Conservation (phyloP, 257 asterid genomes). For the Parsonsia alboflavescens region DNA sequence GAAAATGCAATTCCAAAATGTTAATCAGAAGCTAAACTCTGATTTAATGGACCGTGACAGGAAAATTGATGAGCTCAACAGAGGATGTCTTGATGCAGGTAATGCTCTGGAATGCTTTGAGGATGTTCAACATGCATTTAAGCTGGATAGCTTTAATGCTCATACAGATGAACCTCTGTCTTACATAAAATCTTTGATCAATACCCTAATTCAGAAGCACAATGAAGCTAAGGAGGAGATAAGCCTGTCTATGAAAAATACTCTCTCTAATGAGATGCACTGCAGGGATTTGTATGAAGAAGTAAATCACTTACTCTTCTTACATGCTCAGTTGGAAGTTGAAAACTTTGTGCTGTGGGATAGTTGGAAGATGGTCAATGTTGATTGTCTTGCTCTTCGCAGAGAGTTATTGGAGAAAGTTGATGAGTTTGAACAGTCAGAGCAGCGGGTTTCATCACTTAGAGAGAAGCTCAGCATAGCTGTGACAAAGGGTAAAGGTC, state of each 20-base stretch:
- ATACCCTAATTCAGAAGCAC: constrained; percentile 55
- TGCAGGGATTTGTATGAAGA: constrained; percentile 48
- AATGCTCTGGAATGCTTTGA: constrained; percentile 46
- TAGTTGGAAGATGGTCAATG: constrained; percentile 54
- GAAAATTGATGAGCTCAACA: constrained; percentile 51
- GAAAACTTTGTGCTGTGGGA: constrained; percentile 60
- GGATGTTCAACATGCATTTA: constrained; percentile 51
- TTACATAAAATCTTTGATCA: constrained; percentile 49
- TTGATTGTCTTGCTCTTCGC: constrained; percentile 40
- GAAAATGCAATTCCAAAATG: constrained; percentile 51
- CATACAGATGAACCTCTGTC: constrained; percentile 44
- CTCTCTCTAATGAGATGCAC: constrained; percentile 46
- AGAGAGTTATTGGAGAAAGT: constrained; percentile 55
- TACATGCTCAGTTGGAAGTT: constrained; percentile 52
- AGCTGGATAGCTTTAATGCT: constrained; percentile 37
- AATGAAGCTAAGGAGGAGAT: constrained; percentile 48
- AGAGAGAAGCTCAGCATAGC: constrained; percentile 97
- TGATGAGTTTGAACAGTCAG: constrained; percentile 82
- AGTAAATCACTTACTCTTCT: constrained; percentile 47
- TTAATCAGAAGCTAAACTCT: constrained; percentile 45
- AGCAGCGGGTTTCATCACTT: constrained; percentile 80
- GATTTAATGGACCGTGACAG: constrained; percentile 43
- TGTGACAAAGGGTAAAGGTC: constrained; percentile 93
- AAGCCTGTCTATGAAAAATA: constrained; percentile 30
- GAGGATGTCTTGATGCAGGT: constrained; percentile 43